These are phyloP conservation scores for Ceratocystiopsis brevicomis DNA, from an alignment of 2,329 filamentous ascomycete genomes.

Conservation along the genomic window DNA sequence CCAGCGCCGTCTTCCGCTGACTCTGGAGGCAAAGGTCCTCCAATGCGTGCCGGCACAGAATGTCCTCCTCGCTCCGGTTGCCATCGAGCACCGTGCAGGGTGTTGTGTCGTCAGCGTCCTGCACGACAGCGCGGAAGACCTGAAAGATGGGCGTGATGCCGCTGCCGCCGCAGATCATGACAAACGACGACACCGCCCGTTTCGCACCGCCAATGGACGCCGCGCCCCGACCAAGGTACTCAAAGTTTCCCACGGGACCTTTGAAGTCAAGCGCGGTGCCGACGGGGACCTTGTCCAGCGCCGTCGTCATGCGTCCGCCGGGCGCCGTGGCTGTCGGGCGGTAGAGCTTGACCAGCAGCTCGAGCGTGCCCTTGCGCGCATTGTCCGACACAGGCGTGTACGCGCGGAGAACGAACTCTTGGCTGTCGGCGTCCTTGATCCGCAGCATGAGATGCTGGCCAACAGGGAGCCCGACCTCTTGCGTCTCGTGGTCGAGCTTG, in stretches of 20 bases:
- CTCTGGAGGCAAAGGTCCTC: not conserved
- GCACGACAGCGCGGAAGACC: conserved; percentile 56
- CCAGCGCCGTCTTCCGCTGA: not conserved
- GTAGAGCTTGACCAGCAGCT: conserved; percentile 73
- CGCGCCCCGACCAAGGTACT: conserved; percentile 50
- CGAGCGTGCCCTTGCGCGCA: conserved; percentile 40
- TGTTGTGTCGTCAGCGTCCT: conserved; percentile 43
- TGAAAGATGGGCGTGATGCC: conserved; percentile 87
- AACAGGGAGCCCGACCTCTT: conserved; percentile 57
- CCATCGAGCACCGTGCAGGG: conserved; percentile 58
- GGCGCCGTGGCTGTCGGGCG: conserved; percentile 27
- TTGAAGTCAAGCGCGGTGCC: conserved; percentile 69
- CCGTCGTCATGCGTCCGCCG: conserved; percentile 68
- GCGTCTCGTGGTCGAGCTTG: conserved; percentile 49
- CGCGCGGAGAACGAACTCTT: conserved; percentile 59
- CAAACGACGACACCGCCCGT: conserved; percentile 40
- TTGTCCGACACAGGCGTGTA: conserved; percentile 68
- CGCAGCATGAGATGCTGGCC: conserved; percentile 81
- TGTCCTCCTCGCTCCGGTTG: conserved; percentile 60
- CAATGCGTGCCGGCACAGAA: conserved; percentile 58
- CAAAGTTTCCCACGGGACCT: conserved; percentile 71
- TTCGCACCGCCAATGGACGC: conserved; percentile 51
- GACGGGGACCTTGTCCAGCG: conserved; percentile 52
- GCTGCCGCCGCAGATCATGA: conserved; percentile 79
- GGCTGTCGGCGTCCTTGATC: conserved; percentile 49